Conservation (phyloP, 192 early-diverging fungal species). For the Allomyces macrogynus region DNA sequence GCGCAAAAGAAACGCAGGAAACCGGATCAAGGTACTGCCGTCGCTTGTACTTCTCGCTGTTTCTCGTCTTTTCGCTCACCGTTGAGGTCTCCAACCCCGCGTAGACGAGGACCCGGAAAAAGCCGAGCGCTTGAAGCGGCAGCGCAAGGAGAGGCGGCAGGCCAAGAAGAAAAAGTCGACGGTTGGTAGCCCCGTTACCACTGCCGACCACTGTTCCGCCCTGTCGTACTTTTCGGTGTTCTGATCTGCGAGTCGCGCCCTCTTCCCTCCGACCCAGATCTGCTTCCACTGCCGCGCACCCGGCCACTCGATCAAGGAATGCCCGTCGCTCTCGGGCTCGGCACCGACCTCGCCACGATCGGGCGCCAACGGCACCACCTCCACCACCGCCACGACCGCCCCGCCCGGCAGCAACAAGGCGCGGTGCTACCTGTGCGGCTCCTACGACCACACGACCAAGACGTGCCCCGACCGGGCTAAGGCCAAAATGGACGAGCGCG, state of each 20-base stretch:
- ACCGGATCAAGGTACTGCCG: background rate
- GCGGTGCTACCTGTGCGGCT: conserved; percentile 72
- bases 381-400: background rate
- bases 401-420: background rate
- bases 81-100: too few relatives aligned
- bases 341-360: conserved; percentile 4
- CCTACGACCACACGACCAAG: conserved; percentile 57
- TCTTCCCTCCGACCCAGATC: conserved; percentile 15
- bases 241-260: background rate
- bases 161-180: conserved; percentile 16
- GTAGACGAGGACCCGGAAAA: background rate
- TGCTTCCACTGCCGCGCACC: conserved; percentile 72
- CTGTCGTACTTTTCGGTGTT: background rate
- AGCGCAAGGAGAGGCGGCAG: conserved; percentile 2
- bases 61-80: background rate
- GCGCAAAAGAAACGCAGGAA: background rate
- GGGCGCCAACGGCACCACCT: background rate
- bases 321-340: conserved; percentile 23
- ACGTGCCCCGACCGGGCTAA: conserved; percentile 42
- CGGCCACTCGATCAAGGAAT: conserved; percentile 68
- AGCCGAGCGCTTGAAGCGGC: background rate
- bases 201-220: background rate
- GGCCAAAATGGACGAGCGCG: background rate
- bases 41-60: background rate
- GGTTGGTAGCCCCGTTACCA: conserved; percentile 2